Percentiles rank a stretch among this genome's conserved stretches.
Conservation (phyloP, 306 rosid species). For the Gastrolobium villosum region DNA sequence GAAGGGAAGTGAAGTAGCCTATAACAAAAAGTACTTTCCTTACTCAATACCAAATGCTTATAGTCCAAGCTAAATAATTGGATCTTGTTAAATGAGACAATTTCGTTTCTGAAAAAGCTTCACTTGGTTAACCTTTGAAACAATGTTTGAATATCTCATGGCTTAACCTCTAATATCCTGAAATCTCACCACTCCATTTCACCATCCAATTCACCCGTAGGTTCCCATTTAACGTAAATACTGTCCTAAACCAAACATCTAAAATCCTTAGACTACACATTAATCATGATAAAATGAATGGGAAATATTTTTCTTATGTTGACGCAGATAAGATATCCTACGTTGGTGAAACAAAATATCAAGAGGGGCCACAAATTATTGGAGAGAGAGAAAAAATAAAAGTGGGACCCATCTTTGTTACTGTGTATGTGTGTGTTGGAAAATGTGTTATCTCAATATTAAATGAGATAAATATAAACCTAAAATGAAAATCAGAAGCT, state of each 20-base stretch:
- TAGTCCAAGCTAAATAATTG: slow-evolving; percentile 2
- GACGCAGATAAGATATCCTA: too few relatives aligned
- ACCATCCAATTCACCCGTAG: background rate
- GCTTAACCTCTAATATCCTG: slow-evolving; percentile 11
- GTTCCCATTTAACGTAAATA: background rate
- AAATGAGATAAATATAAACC: too few relatives aligned
- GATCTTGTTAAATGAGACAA: background rate
- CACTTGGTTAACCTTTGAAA: background rate
- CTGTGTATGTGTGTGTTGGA: too few relatives aligned
- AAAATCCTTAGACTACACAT: slow-evolving; percentile 15
- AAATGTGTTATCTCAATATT: too few relatives aligned
- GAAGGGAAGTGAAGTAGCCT: background rate
- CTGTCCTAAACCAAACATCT: background rate
- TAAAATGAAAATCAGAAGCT: background rate
- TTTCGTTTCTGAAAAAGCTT: background rate
- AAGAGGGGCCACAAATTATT: too few relatives aligned
- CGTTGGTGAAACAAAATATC: too few relatives aligned
- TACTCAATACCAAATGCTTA: background rate
- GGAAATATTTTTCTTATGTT: too few relatives aligned
- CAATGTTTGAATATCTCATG: background rate
- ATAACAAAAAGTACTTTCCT: slow-evolving; percentile 13
- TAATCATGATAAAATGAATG: too few relatives aligned
- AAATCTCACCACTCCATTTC: slow-evolving; percentile 12
- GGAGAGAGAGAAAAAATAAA: too few relatives aligned
- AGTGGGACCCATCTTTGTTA: too few relatives aligned